Conservation (phyloP, 176 grass and related monocot genomes). For the Secale cereale region DNA sequence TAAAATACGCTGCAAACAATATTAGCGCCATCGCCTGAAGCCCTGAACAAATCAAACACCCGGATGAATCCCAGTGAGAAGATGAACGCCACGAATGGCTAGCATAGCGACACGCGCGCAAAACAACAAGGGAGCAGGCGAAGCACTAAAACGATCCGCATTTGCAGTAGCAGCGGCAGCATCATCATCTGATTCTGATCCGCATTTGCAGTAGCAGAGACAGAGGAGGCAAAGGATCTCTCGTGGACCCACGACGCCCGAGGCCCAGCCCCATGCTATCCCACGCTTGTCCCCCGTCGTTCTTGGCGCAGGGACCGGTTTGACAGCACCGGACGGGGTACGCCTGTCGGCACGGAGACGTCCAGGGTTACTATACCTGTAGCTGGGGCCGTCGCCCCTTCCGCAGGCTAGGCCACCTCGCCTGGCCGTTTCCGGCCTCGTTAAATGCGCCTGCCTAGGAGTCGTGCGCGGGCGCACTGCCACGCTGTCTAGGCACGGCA, state of each 20-base stretch:
- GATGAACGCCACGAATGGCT: neutral
- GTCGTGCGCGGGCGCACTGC: neutral
- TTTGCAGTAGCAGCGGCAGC: neutral
- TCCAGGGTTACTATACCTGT: neutral
- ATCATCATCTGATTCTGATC: neutral
- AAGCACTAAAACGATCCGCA: neutral
- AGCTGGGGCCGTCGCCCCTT: neutral
- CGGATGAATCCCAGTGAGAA: neutral
- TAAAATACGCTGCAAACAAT: neutral
- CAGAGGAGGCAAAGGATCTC: neutral
- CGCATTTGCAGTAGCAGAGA: neutral
- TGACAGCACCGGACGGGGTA: neutral
- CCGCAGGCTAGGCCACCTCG: conserved; percentile 2
- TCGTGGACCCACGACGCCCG: neutral
- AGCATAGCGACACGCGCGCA: neutral
- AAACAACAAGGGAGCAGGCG: neutral
- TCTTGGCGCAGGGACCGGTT: neutral
- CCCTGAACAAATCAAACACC: conserved; percentile 12
- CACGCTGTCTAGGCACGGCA: neutral
- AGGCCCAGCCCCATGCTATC: neutral
- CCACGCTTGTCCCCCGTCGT: neutral
- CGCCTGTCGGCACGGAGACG: neutral
- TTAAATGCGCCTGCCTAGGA: neutral
- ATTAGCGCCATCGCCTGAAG: neutral
- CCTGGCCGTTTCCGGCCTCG: conserved; percentile 17